Base-by-base conservation (phyloP, 306 rosid genomes). In the Chamaecrista fasciculata region DNA sequence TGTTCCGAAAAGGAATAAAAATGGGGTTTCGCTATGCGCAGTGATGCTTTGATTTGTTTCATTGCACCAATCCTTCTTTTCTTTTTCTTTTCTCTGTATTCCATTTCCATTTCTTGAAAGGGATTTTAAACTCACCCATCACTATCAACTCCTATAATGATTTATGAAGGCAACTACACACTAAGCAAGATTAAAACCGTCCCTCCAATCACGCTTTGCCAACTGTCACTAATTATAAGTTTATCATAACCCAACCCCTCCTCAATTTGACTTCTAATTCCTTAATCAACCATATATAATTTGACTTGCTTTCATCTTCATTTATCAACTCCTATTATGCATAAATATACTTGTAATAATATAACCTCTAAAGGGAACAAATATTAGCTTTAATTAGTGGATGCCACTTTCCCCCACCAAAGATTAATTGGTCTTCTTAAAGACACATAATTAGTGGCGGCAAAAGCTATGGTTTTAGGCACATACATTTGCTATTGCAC, bases 131-230 rank as follows among this genome's bases (percentile, higher is more conserved):
- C 56, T 42, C 29, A 39, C 62, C 26, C 67, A 50, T 49, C 15
- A 23, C 42, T 29, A 34, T 12, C 43, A 21, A 31, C 5, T n/a
- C n/a, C n/a, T n/a, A n/a, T n/a, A n/a, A n/a, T n/a, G n/a, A 18
- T 1, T 2, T 39, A 11, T 42, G 18, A 42, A 18, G 47, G 51
- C 23, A 51, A 49, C 23, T 64, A 37, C 23, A 34, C 31, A 42
- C 43, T 65, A 55, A 20, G 47, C 44, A 53, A 53, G n/a, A n/a
- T n/a, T n/a, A n/a, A n/a, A 77, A 64, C 84, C 84, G 79, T 57
- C 86, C 78, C 66, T 76, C 84, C 72, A 81, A 47, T 72, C 20
- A 20, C 46, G 64, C 46, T 52, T 66, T 78, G 78, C 74, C 81
- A 78, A 39, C 50, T 78, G 86, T 75, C 78, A 80, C 20, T 15